These are phyloP conservation scores for Comarum palustre DNA, from an alignment of 306 rosid genomes.

Conservation along the genomic window DNA sequence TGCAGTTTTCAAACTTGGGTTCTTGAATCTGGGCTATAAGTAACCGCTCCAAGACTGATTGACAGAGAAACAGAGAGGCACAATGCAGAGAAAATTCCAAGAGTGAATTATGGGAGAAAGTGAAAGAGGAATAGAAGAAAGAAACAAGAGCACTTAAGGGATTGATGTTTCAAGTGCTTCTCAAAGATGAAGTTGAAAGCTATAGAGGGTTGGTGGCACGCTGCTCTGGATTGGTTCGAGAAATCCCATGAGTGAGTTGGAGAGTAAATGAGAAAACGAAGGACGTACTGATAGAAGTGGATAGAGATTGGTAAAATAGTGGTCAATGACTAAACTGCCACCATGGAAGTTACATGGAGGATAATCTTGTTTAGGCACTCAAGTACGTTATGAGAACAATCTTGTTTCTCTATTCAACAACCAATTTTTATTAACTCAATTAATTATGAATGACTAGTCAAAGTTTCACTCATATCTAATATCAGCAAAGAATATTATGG, in stretches of 20 bases:
- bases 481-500: not conserved
- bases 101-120: constrained; percentile 33
- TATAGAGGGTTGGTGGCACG: constrained; percentile 58
- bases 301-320: constrained; percentile 28
- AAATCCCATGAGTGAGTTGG: constrained; percentile 33
- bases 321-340: constrained; percentile 68
- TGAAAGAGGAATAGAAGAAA: constrained; percentile 8
- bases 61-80: constrained; percentile 13
- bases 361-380: not conserved
- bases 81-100: constrained; percentile 18
- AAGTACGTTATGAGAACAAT: not conserved
- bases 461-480: not conserved
- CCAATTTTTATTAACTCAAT: not conserved
- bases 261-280: constrained; percentile 35
- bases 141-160: constrained; percentile 29
- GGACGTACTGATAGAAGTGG: constrained; percentile 40
- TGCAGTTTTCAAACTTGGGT: constrained; percentile 34
- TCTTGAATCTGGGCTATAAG: constrained; percentile 17
- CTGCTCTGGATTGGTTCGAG: constrained; percentile 36
- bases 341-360: constrained; percentile 17
- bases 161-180: constrained; percentile 22
- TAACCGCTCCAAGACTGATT: not conserved
- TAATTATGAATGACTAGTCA: not conserved
- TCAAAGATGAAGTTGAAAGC: constrained; percentile 46
- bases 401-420: not conserved